These are phyloP conservation scores for Chimonanthus praecox DNA, from an alignment of 164 flowering plant genomes.

Conservation along the genomic window DNA sequence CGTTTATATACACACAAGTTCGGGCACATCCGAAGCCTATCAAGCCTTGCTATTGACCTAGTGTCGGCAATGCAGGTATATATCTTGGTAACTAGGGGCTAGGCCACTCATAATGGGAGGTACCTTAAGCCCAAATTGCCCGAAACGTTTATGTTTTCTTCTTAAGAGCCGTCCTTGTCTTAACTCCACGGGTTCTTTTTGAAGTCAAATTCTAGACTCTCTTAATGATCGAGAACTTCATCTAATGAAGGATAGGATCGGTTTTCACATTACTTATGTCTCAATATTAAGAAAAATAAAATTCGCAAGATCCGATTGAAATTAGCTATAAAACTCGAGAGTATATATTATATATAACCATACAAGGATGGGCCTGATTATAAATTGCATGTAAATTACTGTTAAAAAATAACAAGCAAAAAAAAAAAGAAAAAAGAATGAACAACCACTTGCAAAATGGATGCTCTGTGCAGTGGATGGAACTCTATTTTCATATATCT, in stretches of 20 bases:
- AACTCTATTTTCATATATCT: conserved; percentile 55
- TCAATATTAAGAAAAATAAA: conserved; percentile 67
- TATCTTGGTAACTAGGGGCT: conserved; percentile 62
- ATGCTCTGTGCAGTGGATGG: conserved; percentile 71
- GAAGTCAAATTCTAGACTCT: conserved; percentile 42
- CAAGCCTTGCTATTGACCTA: conserved; percentile 1
- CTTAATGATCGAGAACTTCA: conserved; percentile 20
- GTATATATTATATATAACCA: background rate
- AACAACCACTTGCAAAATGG: conserved; percentile 38
- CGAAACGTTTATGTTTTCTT: conserved; percentile 29
- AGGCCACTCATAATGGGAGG: conserved; percentile 56
- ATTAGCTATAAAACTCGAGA: background rate
- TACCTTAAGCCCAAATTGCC: conserved; percentile 56
- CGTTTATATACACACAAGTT: too few species aligned
- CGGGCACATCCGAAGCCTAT: too few species aligned
- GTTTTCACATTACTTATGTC: conserved; percentile 63
- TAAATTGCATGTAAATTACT: too few species aligned
- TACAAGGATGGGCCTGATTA: too few species aligned
- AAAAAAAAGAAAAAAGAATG: background rate
- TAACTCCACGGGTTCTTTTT: conserved; percentile 41
- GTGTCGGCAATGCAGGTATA: conserved; percentile 55
- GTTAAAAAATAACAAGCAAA: background rate
- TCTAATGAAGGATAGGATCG: conserved; percentile 25
- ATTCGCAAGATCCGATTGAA: conserved; percentile 19
- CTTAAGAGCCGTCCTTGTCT: conserved; percentile 68